phyloP scores from a whole-genome alignment of 345 rosid species.

The Pugionium cornutum region DNA sequence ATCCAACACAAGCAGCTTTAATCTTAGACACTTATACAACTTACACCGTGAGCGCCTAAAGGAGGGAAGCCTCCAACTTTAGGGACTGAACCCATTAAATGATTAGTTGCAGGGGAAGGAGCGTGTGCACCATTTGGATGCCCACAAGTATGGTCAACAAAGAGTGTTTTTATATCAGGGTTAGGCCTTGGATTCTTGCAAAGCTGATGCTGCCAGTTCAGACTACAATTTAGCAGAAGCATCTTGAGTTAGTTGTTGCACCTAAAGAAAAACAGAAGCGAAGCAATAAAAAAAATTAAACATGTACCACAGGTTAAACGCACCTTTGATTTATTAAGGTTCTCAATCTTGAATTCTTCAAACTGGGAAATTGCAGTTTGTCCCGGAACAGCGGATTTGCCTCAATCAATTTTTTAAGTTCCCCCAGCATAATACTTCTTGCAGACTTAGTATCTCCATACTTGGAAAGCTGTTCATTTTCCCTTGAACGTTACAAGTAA shows the following conservation, averaged over 20 bases:
- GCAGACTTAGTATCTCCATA: constrained; percentile 58
- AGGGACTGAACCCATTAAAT: constrained; percentile 49
- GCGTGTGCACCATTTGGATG: constrained; percentile 50
- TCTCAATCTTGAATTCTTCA: constrained; percentile 53
- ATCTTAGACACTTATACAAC: constrained; percentile 21
- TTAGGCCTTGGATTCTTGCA: constrained; percentile 58
- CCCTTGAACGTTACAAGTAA: constrained; percentile 34
- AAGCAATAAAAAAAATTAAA: neutral
- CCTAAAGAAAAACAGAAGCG: neutral
- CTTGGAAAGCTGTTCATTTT: constrained; percentile 51
- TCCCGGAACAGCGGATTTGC: constrained; percentile 53
- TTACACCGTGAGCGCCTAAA: constrained; percentile 55
- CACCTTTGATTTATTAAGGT: constrained; percentile 56
- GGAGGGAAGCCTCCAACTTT: constrained; percentile 55
- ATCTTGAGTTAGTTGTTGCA: constrained; percentile 19
- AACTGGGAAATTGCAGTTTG: constrained; percentile 53
- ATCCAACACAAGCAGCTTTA: constrained; percentile 18
- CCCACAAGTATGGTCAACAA: constrained; percentile 54
- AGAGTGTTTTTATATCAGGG: constrained; percentile 55
- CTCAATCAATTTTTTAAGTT: constrained; percentile 50
- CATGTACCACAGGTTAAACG: neutral
- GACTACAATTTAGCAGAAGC: constrained; percentile 38
- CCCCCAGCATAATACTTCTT: constrained; percentile 48
- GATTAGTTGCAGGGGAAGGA: constrained; percentile 53
- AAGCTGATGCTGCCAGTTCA: constrained; percentile 58